phyloP scores from a whole-genome alignment of 371 early-diverging fungal genomes.

The Mucor saturninus region DNA sequence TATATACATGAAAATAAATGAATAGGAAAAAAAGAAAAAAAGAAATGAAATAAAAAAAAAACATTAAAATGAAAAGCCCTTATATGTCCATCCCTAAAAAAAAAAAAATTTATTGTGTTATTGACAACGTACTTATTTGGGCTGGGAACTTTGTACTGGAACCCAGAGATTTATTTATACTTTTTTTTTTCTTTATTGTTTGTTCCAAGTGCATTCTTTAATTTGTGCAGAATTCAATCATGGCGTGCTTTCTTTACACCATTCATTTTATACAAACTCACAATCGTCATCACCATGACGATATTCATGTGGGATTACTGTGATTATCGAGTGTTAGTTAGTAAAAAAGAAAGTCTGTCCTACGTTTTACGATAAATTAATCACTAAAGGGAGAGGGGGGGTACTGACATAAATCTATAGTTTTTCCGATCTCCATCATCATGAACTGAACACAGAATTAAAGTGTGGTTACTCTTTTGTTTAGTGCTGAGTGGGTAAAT shows the following conservation, averaged over 20 bases:
- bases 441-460: background rate
- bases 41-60: background rate
- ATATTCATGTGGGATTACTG: background rate
- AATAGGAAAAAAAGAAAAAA: background rate
- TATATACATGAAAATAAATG: slow-evolving; percentile 4
- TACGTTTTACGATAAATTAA: background rate
- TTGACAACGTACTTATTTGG: slow-evolving; percentile 5
- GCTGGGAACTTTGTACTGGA: slow-evolving; percentile 8
- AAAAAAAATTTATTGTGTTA: background rate
- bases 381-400: background rate
- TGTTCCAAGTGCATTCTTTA: background rate
- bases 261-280: too few relatives aligned
- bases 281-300: background rate
- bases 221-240: too few relatives aligned
- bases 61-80: background rate
- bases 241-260: too few relatives aligned
- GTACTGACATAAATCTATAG: background rate
- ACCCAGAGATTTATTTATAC: slow-evolving; percentile 1
- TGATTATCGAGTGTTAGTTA: background rate
- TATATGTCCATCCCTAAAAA: background rate
- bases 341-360: background rate
- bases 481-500: background rate
- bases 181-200: background rate
- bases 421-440: slow-evolving; percentile 4
- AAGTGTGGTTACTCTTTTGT: too few relatives aligned